Conservation (phyloP, 2,329 filamentous ascomycete species). For the Cercospora sp. region DNA sequence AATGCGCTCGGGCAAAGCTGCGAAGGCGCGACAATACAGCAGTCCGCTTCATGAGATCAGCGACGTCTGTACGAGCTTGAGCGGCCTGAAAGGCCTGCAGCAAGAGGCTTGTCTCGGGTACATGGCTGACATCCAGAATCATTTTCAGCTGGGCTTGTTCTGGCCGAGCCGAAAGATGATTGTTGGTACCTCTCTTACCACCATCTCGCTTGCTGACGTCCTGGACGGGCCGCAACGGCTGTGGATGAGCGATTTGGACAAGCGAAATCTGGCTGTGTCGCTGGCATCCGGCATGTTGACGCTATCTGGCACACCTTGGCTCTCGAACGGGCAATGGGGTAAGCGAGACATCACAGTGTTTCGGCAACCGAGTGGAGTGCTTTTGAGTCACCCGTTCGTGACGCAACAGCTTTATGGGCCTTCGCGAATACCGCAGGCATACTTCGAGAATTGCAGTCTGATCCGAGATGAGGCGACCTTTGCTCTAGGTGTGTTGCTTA, state of each 20-base stretch:
- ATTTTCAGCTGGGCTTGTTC: not conserved
- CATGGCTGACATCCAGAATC: not conserved
- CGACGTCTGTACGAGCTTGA: not conserved
- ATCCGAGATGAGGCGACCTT: constrained; percentile 39
- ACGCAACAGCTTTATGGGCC: not conserved
- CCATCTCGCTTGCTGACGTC: not conserved
- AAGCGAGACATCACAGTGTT: not conserved
- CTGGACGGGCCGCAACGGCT: not conserved
- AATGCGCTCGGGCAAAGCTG: not conserved
- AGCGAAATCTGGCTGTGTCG: not conserved
- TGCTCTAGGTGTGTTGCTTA: constrained; percentile 38
- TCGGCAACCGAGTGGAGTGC: not conserved
- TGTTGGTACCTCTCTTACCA: not conserved
- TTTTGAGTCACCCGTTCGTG: not conserved
- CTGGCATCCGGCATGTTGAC: not conserved
- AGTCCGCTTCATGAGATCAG: not conserved
- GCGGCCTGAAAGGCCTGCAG: not conserved
- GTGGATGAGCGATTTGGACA: not conserved
- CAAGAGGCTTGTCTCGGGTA: not conserved
- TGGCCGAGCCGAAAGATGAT: not conserved
- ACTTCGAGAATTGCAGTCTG: not conserved
- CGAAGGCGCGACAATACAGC: not conserved
- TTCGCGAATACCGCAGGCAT: not conserved
- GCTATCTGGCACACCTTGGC: not conserved
- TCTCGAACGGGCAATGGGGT: not conserved